These are phyloP conservation scores for Mortierella claussenii DNA, from an alignment of 192 early-diverging fungal genomes.

Conservation along the genomic window DNA sequence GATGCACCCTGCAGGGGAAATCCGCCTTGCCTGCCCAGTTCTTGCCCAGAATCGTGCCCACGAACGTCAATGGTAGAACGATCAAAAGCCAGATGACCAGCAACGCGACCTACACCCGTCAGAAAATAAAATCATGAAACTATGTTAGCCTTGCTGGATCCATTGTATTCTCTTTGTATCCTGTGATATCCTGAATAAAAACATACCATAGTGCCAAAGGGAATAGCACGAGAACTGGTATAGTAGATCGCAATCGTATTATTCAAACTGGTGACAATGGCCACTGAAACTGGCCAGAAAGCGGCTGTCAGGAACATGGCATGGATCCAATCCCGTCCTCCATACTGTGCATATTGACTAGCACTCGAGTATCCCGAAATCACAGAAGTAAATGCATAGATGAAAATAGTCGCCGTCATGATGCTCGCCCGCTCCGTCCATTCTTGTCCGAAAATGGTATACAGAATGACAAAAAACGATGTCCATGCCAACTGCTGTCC, in stretches of 20 bases:
- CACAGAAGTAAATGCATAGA: slow-evolving; percentile 79
- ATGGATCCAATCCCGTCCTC: slow-evolving; percentile 75
- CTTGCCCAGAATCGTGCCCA: slow-evolving; percentile 76
- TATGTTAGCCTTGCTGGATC: background rate
- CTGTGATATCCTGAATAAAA: too few species aligned
- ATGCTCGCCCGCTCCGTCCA: slow-evolving; percentile 79
- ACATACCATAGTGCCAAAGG: slow-evolving; percentile 76
- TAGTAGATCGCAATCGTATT: slow-evolving; percentile 81
- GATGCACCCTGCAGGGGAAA: slow-evolving; percentile 83
- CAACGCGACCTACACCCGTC: slow-evolving; percentile 64
- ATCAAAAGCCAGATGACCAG: slow-evolving; percentile 77
- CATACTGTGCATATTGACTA: slow-evolving; percentile 73
- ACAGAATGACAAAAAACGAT: slow-evolving; percentile 63
- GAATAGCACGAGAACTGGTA: slow-evolving; percentile 79
- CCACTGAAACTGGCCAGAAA: slow-evolving; percentile 74
- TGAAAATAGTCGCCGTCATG: slow-evolving; percentile 79
- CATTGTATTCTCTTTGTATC: too few species aligned
- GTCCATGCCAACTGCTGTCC: slow-evolving; percentile 68
- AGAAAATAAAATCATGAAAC: background rate
- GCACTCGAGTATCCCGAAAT: slow-evolving; percentile 75
- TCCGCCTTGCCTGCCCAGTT: slow-evolving; percentile 70
- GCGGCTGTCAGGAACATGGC: slow-evolving; percentile 72
- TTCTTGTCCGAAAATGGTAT: slow-evolving; percentile 65
- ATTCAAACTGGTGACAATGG: slow-evolving; percentile 62
- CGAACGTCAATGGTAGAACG: slow-evolving; percentile 74